Base-by-base conservation (phyloP, 75 land plant species). In the Cupressus sempervirens region DNA sequence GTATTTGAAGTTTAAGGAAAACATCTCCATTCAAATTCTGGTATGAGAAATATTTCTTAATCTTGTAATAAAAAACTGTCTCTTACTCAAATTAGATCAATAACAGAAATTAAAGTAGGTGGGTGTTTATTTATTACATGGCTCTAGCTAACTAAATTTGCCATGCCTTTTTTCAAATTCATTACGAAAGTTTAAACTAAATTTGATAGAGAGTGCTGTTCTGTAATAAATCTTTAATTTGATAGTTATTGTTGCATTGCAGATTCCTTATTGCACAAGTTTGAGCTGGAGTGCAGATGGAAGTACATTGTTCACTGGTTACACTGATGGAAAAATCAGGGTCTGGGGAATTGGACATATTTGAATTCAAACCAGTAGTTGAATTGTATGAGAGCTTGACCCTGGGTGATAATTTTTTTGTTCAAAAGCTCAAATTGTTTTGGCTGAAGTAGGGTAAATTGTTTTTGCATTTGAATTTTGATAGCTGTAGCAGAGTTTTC, bases 261-360 rank as follows among this genome's bases (percentile, higher is more conserved):
- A 91, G 92, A 84, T 87, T 73, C 91, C 92, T 29, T 91, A 90
- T 76, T 91, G 92, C 84, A 87, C 88, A 45, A 91, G 91, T 67
- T 53, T 91, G 89, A 90, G 86, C 85, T 91, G 92, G 92, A 91
- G 92, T 84, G 86, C 91, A 18, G 92, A 91, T 65, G 92, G 92
- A 38, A 87, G 91, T 76, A 91, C 91, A 14, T 81, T 91, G 48
- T 91, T 83, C 86, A 48, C 82, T 75, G 92, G 92, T 23, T 91
- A 91, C 81, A 91, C 92, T 3, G 92, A 91, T 80, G 92, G 92
- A 34, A 76, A 65, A 23, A 91, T 91, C 76, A 84, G 92, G 26
- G 92, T 91, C 18, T 90, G 90, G 88, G 88, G 86, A 32, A 82
- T 82, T 82, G 83, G 83, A 53, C 83, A 82, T 10, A 3, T 82